Base-by-base conservation (phyloP, 305 asterid species). In the Fraxinus nigra region DNA sequence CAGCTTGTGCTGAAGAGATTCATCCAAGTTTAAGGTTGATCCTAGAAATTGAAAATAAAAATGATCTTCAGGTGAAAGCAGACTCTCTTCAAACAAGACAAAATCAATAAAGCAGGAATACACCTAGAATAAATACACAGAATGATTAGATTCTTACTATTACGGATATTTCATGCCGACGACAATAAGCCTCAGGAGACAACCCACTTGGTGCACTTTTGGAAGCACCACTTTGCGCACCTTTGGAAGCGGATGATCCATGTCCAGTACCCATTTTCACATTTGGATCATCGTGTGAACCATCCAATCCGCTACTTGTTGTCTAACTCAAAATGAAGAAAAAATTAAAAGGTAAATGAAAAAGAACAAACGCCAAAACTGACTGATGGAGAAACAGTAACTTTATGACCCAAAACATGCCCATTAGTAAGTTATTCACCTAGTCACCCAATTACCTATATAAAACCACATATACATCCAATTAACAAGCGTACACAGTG, bases 101-200 rank as follows among this genome's bases (percentile, higher is more conserved):
- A 32, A 14, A 72, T 20, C 63, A 32, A 13, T n/a, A 28, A 75
- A 40, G 18, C 76, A 51, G 40, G 34, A 75, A 5, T 3, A 38
- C 69, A 56, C 48, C 13, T 34, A 13, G 6, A 32, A 79, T 82
- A 43, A 54, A 14, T 40, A 63, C 51, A 81, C 35, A 73, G 38
- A 70, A 51, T 22, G 65, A 82, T 74, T 3, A 79, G 85, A 87
- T 77, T 74, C 98, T 90, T 88, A 95, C 99, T 5, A 92, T 81
- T 38, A 97, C 97, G 75, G 95, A 84, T 82, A 97, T 97, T 87
- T 97, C 99, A 88, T 97, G 98, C 84, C 77, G 89, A 20, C 85
- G 90, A 16, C 97, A 89, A 85, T 93, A 97, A n/a, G 91, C 84
- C 59, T 93, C 98, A 0, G 93, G 89, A 3, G 98, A 92, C 83